Conservation (phyloP, 2,329 filamentous ascomycete genomes). For the Beauveria sp. region DNA sequence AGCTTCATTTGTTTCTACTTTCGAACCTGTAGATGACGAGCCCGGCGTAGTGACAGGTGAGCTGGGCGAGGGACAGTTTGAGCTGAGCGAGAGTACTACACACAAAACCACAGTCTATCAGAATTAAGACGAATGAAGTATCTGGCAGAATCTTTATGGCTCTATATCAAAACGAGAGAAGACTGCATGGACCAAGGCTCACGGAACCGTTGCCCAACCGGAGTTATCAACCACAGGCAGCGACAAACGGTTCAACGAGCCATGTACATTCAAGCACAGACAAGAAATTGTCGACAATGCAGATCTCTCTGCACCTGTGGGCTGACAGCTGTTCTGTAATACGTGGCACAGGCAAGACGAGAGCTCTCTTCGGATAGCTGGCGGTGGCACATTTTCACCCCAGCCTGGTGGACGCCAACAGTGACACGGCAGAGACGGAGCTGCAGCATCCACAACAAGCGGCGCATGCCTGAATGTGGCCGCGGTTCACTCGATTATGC, state of each 20-base stretch:
- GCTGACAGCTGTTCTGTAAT: conserved; percentile 2
- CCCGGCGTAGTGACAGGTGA: no score
- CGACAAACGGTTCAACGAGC: background rate
- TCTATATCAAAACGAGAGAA: background rate
- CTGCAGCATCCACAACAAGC: background rate
- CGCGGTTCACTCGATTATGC: background rate
- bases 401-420: background rate
- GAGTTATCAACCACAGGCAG: background rate
- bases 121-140: background rate
- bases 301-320: background rate
- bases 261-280: background rate
- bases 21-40: background rate
- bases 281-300: background rate
- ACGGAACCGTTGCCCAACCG: background rate
- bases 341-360: conserved; percentile 4
- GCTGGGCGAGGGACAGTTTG: background rate
- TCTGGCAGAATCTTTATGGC: background rate
- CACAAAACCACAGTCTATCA: background rate
- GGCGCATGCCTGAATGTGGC: background rate
- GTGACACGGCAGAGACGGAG: conserved; percentile 4
- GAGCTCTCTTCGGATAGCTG: conserved; percentile 2
- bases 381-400: background rate
- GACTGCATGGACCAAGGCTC: background rate
- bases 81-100: background rate
- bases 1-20: background rate